Percentiles rank a stretch among this genome's conserved stretches.
Conservation (phyloP, 257 asterid genomes). For the Solanum piurae region DNA sequence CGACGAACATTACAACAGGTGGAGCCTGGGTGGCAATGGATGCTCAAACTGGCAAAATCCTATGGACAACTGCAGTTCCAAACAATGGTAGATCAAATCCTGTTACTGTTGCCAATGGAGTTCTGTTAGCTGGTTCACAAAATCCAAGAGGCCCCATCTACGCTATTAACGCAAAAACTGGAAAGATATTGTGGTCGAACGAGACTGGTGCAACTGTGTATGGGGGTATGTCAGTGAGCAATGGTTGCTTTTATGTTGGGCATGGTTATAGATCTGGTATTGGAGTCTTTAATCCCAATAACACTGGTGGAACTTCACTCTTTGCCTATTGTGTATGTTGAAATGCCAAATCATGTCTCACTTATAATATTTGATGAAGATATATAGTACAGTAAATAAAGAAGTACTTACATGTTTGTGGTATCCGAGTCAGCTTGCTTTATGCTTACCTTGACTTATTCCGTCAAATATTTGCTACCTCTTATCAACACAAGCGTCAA, state of each 20-base stretch:
- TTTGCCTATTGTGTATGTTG: constrained; percentile 32
- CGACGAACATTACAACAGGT: constrained; percentile 19
- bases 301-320: constrained; percentile 31
- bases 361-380: not conserved
- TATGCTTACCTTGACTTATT: not conserved
- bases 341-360: not conserved
- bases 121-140: constrained; percentile 35
- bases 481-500: too few species aligned
- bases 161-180: constrained; percentile 22
- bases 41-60: constrained; percentile 23
- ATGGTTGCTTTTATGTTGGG: constrained; percentile 41
- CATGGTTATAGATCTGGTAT: constrained; percentile 20
- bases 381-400: too few species aligned
- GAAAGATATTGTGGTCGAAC: constrained; percentile 33
- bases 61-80: constrained; percentile 51
- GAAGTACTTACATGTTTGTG: too few species aligned
- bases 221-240: constrained; percentile 46
- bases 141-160: constrained; percentile 31
- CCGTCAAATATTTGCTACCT: too few species aligned
- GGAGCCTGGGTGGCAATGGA: constrained; percentile 56
- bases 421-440: not conserved
- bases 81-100: constrained; percentile 28
- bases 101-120: constrained; percentile 34
- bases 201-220: constrained; percentile 36
- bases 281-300: not conserved